Evolutionary conservation across 257 asterid species (phyloP), one percentile per base, ranked within the genome.

Genomic region (Thymus quinquecostatus): DNA sequence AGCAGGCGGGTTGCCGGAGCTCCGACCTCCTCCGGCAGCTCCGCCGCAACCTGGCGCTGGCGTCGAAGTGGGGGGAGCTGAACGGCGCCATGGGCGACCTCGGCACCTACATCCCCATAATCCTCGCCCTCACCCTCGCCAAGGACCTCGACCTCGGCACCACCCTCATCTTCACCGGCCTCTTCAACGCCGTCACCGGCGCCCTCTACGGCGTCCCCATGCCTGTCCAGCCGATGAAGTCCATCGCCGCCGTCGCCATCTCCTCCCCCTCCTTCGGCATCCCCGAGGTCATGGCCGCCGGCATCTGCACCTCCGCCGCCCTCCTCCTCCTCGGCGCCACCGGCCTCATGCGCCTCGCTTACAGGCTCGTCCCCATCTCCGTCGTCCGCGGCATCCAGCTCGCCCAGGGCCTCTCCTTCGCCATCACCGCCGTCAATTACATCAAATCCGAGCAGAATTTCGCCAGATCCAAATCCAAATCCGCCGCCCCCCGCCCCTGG

Each of bases 21-120:
- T 59, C 75, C 81, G 32, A 66, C 28, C 76, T 74, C 33, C 69
- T 70, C 0, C 55, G 48, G 13, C 82, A 79, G 11, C 40, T 85
- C 56, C 83, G 86, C 56, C 72, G 64, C 66, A 89, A 91, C 60
- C 64, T 91, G 60, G 12, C 66, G 6, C 77, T 86, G 75, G 68
- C 60, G 49, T 89, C 97, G 8, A 86, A 82, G 75, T 84, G 83
- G 88, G 87, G 86, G 0, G 96, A 91, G 66, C 72, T 91, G 1
- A 91, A 87, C 53, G 97, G 96, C 58, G 92, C 97, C 50, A 91
- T 86, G 91, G 96, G 97, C 14, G 97, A 91, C 75, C 77, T 91
- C 51, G 96, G 97, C 79, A 91, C 97, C 7, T 87, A 83, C 54
- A 87, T 87, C 12, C 97, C 96, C 3, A 86, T 89, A 36, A 36